A percentile compares a stretch with the other conserved stretches of the same genome.
Evolutionary conservation across 345 rosid species (phyloP).

Genomic region (Raphanus sativus): DNA sequence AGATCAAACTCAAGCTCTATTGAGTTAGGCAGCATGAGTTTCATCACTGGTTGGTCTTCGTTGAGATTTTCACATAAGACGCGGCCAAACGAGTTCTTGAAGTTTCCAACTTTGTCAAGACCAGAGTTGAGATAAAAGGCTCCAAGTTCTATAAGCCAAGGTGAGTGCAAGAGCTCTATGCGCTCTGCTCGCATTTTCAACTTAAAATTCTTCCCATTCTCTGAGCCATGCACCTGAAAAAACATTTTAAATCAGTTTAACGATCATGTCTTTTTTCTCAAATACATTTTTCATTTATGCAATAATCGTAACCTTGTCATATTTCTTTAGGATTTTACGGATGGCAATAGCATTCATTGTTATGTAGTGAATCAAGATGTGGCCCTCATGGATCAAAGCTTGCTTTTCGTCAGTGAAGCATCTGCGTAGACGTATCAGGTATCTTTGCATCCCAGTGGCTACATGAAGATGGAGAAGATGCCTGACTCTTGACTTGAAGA

Average conservation of each 20-base stretch:
- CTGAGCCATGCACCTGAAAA: constrained; percentile 76
- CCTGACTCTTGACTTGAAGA: constrained; percentile 72
- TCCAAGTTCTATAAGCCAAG: constrained; percentile 94
- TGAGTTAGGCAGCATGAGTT: constrained; percentile 60
- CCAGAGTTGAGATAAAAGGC: constrained; percentile 79
- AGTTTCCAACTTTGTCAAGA: constrained; percentile 45
- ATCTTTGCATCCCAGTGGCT: constrained; percentile 72
- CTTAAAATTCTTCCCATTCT: constrained; percentile 72
- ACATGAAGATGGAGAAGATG: constrained; percentile 81
- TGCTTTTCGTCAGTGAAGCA: constrained; percentile 67
- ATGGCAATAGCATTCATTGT: constrained; percentile 89
- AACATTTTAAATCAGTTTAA: constrained; percentile 11
- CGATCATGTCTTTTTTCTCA: background rate
- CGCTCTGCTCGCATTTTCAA: constrained; percentile 83
- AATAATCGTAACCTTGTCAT: constrained; percentile 62
- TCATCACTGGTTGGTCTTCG: constrained; percentile 44
- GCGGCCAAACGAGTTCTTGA: constrained; percentile 46
- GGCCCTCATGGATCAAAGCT: constrained; percentile 65
- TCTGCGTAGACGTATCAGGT: constrained; percentile 46
- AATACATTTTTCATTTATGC: background rate
- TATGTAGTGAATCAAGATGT: constrained; percentile 70
- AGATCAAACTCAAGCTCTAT: constrained; percentile 66
- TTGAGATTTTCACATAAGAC: constrained; percentile 58
- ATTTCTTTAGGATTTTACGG: constrained; percentile 88
- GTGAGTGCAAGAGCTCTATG: constrained; percentile 84